Evolutionary conservation across 225 moss, liverwort and hornwort genomes (phyloP), one percentile per base, ranked within the genome.

Genomic region (Marchantia paleacea): DNA sequence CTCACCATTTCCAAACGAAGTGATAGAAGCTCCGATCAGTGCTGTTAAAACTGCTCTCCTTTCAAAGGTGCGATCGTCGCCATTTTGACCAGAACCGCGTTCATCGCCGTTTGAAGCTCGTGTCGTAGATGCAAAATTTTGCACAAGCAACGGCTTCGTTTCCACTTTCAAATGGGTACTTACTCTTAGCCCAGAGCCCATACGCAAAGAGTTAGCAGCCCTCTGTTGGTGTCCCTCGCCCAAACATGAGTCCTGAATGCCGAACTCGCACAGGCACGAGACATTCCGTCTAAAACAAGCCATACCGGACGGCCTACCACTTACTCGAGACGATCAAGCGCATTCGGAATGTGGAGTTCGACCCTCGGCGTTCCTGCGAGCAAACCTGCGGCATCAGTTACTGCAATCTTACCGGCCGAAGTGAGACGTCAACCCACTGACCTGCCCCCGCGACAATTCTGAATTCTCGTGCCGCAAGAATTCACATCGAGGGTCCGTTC

Each of bases 11-110:
- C 51, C 78, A 26, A 50, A 14, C 1, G 26, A 19, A 14, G 47
- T 12, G 22, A 78, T 7, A 30, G 62, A n/a, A 55, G 69, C 52
- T 53, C 78, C 78, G 25, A 78, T 68, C 24, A 75, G 14, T 47
- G 78, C 86, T 52, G 49, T 26, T 11, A 77, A 65, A 13, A 80
- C 52, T 14, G 57, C 76, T 39, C 83, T 77, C 22, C 86, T 81
- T 57, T 73, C 66, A 10, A 39, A 22, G 3, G 22, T 53, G 11
- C 52, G 10, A 31, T 25, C 22, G 0, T 57, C 73, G 9, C 47
- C 15, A 50, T 26, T 29, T 25, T n/a, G 24, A 16, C 1, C 12
- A n/a, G 70, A 73, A 30, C 55, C 75, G 0, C 3, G 19, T 13
- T 71, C 82, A 0, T 24, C 16, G 26, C 52, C n/a, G 24, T 50